These are phyloP conservation scores for Panicum virgatum DNA, from an alignment of 202 grass and related monocot species.

Conservation along the genomic window DNA sequence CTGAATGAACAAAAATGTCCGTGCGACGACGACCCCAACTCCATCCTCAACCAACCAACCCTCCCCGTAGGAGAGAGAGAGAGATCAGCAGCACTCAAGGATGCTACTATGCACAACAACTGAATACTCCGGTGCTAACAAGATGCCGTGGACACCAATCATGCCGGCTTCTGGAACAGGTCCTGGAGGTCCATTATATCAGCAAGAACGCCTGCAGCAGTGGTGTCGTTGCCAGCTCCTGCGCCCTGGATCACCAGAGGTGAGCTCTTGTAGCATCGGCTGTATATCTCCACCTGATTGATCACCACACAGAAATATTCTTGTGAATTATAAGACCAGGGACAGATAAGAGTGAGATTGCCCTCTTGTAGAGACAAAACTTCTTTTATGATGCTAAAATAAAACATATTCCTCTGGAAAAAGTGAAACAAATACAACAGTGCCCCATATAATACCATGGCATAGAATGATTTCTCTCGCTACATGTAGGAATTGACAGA, in stretches of 20 bases:
- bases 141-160: neutral
- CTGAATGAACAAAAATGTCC: neutral
- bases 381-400: too few relatives aligned
- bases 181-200: slow-evolving; percentile 79
- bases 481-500: neutral
- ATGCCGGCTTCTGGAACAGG: slow-evolving; percentile 49
- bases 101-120: neutral
- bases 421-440: neutral
- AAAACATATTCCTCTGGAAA: too few relatives aligned
- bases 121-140: neutral
- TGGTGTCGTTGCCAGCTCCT: slow-evolving; percentile 86
- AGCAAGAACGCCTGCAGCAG: slow-evolving; percentile 72
- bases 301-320: neutral
- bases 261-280: slow-evolving; percentile 72
- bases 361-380: too few relatives aligned
- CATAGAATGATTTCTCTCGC: neutral
- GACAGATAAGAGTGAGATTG: too few relatives aligned
- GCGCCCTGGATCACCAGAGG: slow-evolving; percentile 93
- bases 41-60: too few relatives aligned
- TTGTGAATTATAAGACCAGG: neutral
- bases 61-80: too few relatives aligned
- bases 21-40: neutral
- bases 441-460: neutral
- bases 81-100: too few relatives aligned
- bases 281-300: slow-evolving; percentile 94